Evolutionary conservation across 2,329 filamentous ascomycete genomes (phyloP).

Genomic region (Davidsoniella neocaledoniae): DNA sequence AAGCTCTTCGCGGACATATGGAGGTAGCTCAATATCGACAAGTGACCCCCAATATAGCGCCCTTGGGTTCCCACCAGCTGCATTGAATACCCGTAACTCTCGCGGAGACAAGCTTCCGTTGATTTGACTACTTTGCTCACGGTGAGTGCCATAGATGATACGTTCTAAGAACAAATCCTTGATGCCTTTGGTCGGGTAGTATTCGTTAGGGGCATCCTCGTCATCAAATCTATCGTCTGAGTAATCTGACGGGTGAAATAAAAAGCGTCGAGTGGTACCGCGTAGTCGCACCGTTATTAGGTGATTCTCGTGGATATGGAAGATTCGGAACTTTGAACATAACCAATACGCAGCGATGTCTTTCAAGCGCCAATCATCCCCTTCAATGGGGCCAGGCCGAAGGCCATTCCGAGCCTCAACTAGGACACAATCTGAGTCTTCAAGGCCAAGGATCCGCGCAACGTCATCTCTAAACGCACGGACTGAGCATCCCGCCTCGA

Average conservation of each 20-base stretch:
- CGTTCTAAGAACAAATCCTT: background rate
- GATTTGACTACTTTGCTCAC: constrained; percentile 1
- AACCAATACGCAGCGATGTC: constrained; percentile 8
- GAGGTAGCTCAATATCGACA: constrained; percentile 4
- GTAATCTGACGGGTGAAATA: constrained; percentile 8
- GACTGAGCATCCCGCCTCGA: constrained; percentile 2
- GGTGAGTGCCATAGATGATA: background rate
- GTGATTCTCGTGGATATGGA: background rate
- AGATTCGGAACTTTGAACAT: constrained; percentile 10
- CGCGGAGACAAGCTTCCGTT: background rate
- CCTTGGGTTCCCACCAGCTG: background rate
- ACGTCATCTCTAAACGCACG: constrained; percentile 2
- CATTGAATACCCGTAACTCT: background rate
- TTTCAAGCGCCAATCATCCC: constrained; percentile 8
- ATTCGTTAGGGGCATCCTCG: background rate
- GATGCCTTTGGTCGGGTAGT: background rate
- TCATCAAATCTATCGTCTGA: constrained; percentile 8
- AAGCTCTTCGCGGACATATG: background rate
- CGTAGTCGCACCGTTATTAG: constrained; percentile 4
- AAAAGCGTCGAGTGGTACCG: constrained; percentile 3
- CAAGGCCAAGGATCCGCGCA: constrained; percentile 2
- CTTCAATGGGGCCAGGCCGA: constrained; percentile 8
- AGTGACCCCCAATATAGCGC: constrained; percentile 7
- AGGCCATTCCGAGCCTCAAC: constrained; percentile 11
- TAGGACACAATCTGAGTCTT: constrained; percentile 7